These are phyloP conservation scores for Akanthomyces dipterigenus DNA, from an alignment of 2,329 filamentous ascomycete genomes.

Conservation along the genomic window DNA sequence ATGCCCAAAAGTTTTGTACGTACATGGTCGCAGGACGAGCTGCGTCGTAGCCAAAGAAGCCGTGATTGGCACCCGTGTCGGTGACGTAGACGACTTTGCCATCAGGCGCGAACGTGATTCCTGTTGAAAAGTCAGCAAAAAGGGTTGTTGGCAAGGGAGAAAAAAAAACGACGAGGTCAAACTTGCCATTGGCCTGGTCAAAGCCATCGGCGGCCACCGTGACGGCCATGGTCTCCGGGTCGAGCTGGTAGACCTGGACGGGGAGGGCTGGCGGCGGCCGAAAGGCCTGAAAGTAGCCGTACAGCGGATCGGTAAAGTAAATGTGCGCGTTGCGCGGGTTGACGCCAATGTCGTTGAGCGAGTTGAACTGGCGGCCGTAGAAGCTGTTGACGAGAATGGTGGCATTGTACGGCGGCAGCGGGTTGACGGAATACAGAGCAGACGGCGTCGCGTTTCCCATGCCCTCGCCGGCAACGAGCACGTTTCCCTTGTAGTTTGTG, in stretches of 20 bases:
- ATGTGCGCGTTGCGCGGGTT: conserved; percentile 48
- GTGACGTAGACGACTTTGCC: conserved; percentile 47
- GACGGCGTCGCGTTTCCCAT: conserved; percentile 31
- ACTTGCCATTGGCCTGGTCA: conserved; percentile 43
- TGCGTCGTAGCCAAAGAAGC: conserved; percentile 34
- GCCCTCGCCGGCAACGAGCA: conserved; percentile 44
- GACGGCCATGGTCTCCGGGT: conserved; percentile 42
- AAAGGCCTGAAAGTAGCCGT: conserved; percentile 53
- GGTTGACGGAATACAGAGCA: neutral
- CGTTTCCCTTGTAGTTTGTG: conserved; percentile 42
- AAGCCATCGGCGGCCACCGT: conserved; percentile 53
- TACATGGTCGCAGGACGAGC: conserved; percentile 41
- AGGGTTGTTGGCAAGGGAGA: too few species aligned
- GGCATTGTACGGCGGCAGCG: neutral
- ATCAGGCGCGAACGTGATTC: conserved; percentile 49
- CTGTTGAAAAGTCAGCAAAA: conserved; percentile 18
- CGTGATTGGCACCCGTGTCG: conserved; percentile 47
- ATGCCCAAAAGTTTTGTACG: conserved; percentile 15
- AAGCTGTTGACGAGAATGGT: conserved; percentile 49
- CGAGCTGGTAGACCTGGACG: conserved; percentile 53
- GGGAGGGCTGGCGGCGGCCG: conserved; percentile 44
- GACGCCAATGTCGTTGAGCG: conserved; percentile 50
- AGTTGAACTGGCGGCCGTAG: conserved; percentile 54
- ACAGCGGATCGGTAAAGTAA: conserved; percentile 59
- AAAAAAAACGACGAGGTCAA: neutral